Evolutionary conservation across 768 basidiomycete species (phyloP), one percentile per base, ranked within the genome.

Genomic region (Mycena kentingensis): DNA sequence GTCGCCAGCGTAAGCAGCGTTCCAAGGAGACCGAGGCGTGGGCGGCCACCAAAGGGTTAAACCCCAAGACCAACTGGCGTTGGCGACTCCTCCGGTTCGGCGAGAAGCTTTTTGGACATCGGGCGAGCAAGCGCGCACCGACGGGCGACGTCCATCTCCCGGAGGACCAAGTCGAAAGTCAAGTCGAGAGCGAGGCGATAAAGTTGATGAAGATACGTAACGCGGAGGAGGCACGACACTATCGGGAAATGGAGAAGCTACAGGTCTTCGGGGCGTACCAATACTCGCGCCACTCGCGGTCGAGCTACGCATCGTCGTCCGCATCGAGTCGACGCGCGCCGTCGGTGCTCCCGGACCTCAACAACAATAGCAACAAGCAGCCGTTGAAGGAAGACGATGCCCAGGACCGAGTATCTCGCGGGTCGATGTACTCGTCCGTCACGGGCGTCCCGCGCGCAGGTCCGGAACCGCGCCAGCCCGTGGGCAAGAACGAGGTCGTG

Each of bases 401-500:
- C 52, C 57, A 52, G 53, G 58, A 45, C 51, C 63, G 66, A 52
- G 58, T 58, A 39, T 65, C 68, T 64, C 48, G 81, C 82, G 24
- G 69, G 68, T 85, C 83, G 37, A 62, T 91, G 32, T 92, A 85
- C 67, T 83, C 87, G 51, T 80, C 87, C 65, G 63, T 83, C 43
- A 91, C 87, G 10, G 88, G 89, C 18, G 63, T 74, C 29, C 82
- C 81, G 55, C 77, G 80, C 27, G 73, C 72, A 24, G 79, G 74
- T 35, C 84, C 89, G 5, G 85, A 89, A 61, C 82, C 87, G n/a
- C 78, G 88, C n/a, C 80, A 85, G 67, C 87, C 88, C 18, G 75
- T 88, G 57, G 79, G 77, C 70, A 72, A 73, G 52, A 66, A 66
- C 45, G 49, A 54, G 5, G 42, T 56, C 15, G 11, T 65, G 55